Evolutionary conservation across 1,284 basidiomycete species (phyloP).

Genomic region (Leccinum subrobustum): DNA sequence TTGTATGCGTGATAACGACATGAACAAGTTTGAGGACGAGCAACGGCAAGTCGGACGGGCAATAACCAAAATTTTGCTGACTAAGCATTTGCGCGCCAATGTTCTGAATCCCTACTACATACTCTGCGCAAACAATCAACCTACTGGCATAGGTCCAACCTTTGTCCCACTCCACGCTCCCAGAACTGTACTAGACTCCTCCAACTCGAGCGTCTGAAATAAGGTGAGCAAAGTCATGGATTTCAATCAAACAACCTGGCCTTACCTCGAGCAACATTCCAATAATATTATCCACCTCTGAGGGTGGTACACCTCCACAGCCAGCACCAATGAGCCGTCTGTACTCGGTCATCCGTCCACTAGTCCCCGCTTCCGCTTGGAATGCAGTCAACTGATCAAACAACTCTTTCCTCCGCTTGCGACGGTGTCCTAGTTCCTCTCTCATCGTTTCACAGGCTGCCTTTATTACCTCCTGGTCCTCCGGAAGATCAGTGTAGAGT

Average conservation of each 20-base stretch:
- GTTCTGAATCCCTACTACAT: neutral
- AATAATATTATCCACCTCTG: conserved; percentile 84
- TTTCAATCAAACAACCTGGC: conserved; percentile 20
- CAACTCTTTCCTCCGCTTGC: conserved; percentile 64
- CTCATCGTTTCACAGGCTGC: conserved; percentile 60
- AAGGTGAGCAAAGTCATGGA: conserved; percentile 1
- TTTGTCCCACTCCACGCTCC: conserved; percentile 38
- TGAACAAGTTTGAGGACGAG: conserved; percentile 6
- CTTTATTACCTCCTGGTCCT: conserved; percentile 55
- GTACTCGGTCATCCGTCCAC: conserved; percentile 86
- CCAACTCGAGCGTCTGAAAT: conserved; percentile 66
- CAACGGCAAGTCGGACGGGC: too few species aligned
- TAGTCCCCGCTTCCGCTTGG: conserved; percentile 87
- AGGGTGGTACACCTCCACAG: conserved; percentile 82
- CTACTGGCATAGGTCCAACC: conserved; percentile 21
- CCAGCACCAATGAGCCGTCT: conserved; percentile 83
- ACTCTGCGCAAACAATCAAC: conserved; percentile 15
- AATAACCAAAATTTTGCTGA: conserved; percentile 16
- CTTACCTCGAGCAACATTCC: conserved; percentile 80
- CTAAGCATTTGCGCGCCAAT: conserved; percentile 16
- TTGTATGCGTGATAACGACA: conserved; percentile 41
- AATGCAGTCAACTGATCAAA: conserved; percentile 77
- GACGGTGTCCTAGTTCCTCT: conserved; percentile 63
- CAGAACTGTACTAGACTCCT: conserved; percentile 62
- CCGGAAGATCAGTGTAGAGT: conserved; percentile 56